Conservation (phyloP, 2,329 filamentous ascomycete species). For the Hypoxylon sp. region DNA sequence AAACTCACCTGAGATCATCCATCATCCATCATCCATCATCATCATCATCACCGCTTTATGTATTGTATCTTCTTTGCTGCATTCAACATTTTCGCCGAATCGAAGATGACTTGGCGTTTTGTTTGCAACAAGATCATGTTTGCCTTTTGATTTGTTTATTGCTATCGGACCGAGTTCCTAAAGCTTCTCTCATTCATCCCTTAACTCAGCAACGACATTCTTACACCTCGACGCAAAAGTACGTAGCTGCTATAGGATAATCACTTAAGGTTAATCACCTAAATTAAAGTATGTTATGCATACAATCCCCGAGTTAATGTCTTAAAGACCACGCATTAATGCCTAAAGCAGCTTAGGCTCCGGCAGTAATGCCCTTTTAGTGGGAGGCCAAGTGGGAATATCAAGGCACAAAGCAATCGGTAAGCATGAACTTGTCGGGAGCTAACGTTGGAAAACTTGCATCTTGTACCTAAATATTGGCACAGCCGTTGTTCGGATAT, state of each 20-base stretch:
- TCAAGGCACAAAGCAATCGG: conserved; percentile 10
- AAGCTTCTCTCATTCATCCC: neutral
- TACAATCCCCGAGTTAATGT: conserved; percentile 6
- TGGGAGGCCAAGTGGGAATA: conserved; percentile 21
- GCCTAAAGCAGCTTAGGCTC: conserved; percentile 20
- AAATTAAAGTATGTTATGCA: conserved; percentile 26
- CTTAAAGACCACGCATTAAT: conserved; percentile 10
- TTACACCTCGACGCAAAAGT: too few relatives aligned
- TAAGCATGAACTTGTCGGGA: conserved; percentile 17
- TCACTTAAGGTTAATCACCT: conserved; percentile 13
- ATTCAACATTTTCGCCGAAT: conserved; percentile 2
- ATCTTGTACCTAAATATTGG: too few relatives aligned
- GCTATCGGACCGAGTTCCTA: neutral
- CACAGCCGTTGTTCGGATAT: neutral
- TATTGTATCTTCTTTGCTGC: neutral
- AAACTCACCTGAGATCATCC: conserved; percentile 4
- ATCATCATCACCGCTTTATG: conserved; percentile 11
- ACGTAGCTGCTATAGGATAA: too few relatives aligned
- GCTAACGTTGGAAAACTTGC: conserved; percentile 10
- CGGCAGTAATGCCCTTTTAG: conserved; percentile 5
- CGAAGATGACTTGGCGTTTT: neutral
- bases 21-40: too few relatives aligned
- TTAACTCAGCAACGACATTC: too few relatives aligned
- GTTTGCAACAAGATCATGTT: neutral
- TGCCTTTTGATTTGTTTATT: conserved; percentile 1